phyloP scores from a whole-genome alignment of 306 rosid species.

The Boehmeria nivea region DNA sequence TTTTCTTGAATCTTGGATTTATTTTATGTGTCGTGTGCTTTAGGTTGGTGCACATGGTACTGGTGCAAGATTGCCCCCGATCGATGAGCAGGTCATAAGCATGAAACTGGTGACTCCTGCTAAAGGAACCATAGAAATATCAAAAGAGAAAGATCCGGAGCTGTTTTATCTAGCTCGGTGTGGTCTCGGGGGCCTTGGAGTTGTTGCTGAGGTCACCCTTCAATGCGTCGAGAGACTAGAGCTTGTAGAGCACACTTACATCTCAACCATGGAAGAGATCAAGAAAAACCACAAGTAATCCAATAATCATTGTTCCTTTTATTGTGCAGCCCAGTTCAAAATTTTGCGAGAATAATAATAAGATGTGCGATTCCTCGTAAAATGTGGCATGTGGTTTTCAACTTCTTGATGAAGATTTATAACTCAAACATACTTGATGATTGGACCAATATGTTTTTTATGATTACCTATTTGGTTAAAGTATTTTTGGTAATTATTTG shows the following conservation, averaged over 20 bases:
- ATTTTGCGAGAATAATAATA: background rate
- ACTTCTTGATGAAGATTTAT: conserved; percentile 10
- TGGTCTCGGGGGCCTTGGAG: conserved; percentile 98
- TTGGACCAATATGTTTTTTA: no score
- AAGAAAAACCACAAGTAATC: conserved; percentile 89
- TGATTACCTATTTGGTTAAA: background rate
- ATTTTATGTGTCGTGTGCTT: conserved; percentile 5
- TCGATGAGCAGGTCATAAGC: conserved; percentile 88
- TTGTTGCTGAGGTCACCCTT: conserved; percentile 93
- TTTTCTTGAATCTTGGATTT: background rate
- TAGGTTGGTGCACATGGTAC: conserved; percentile 99
- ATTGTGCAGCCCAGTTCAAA: background rate
- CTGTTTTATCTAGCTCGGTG: conserved; percentile 92
- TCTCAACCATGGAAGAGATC: conserved; percentile 73
- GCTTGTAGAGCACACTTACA: conserved; percentile 86
- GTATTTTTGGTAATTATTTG: background rate
- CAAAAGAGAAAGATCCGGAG: conserved; percentile 80
- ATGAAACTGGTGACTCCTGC: conserved; percentile 93
- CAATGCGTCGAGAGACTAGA: conserved; percentile 97
- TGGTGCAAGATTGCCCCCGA: conserved; percentile 93
- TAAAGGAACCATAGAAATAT: conserved; percentile 81
- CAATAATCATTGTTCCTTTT: conserved; percentile 29
- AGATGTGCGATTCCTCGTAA: background rate
- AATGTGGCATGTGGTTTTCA: conserved; percentile 2
- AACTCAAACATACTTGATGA: no score